phyloP scores from a whole-genome alignment of 202 grass and related monocot genomes.

The Zizania palustris region DNA sequence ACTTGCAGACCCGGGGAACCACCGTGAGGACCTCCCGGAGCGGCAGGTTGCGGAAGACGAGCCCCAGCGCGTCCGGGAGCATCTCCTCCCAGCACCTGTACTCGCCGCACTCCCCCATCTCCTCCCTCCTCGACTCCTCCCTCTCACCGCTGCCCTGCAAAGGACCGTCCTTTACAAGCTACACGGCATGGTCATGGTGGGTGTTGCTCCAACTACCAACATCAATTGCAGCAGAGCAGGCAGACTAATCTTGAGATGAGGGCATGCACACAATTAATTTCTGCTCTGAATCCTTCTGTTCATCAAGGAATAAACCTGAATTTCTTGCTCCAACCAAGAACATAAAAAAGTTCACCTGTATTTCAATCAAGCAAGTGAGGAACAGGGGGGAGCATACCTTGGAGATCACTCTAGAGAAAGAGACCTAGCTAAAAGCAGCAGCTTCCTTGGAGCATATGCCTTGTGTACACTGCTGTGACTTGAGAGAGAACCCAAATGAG shows the following conservation, averaged over 20 bases:
- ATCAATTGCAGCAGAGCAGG: constrained; percentile 35
- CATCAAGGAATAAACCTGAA: background rate
- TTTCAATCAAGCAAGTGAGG: background rate
- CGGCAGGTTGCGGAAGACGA: constrained; percentile 86
- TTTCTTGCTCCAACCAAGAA: constrained; percentile 38
- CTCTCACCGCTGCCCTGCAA: background rate
- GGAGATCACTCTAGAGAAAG: constrained; percentile 33
- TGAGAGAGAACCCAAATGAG: constrained; percentile 24
- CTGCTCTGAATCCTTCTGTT: background rate
- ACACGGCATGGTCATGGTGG: background rate
- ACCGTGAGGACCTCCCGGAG: constrained; percentile 88
- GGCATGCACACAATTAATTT: background rate
- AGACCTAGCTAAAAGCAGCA: constrained; percentile 39
- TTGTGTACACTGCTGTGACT: background rate
- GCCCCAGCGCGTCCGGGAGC: constrained; percentile 89
- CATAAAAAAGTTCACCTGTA: background rate
- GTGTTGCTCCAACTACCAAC: constrained; percentile 37
- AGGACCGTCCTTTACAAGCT: constrained; percentile 37
- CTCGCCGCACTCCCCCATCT: constrained; percentile 73
- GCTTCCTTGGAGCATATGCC: constrained; percentile 32
- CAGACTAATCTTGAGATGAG: background rate
- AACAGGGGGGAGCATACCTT: constrained; percentile 35
- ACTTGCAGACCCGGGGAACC: constrained; percentile 83
- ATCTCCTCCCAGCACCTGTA: constrained; percentile 83
- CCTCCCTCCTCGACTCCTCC: background rate